Percentiles rank a stretch among this genome's conserved stretches.
These are phyloP conservation scores for Globisporangium lucens DNA, from an alignment of 352 stramenopile genomes.

Conservation along the genomic window DNA sequence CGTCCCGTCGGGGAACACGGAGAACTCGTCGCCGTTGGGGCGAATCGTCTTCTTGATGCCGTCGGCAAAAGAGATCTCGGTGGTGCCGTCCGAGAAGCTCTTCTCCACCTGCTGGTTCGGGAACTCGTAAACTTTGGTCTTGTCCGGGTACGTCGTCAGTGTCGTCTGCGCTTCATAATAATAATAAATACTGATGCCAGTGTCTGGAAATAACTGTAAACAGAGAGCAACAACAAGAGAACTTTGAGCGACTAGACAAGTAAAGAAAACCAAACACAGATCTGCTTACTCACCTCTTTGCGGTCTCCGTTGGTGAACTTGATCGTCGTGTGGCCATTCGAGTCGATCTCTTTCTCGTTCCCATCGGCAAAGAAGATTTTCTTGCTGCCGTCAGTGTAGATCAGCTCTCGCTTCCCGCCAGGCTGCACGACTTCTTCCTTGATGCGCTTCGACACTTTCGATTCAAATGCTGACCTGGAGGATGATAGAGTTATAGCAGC, in stretches of 20 bases:
- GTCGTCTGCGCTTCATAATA: conserved; percentile 92
- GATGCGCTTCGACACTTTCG: conserved; percentile 9
- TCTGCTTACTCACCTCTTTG: conserved; percentile 71
- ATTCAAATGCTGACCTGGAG: background rate
- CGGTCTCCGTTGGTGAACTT: conserved; percentile 95
- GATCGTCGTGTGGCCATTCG: conserved; percentile 86
- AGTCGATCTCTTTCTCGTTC: conserved; percentile 91
- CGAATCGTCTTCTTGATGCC: conserved; percentile 90
- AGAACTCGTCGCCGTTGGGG: conserved; percentile 74
- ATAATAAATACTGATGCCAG: conserved; percentile 92
- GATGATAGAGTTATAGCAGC: background rate
- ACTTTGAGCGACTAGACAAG: background rate
- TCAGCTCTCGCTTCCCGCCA: conserved; percentile 55
- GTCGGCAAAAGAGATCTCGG: conserved; percentile 94
- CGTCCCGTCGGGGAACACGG: conserved; percentile 77
- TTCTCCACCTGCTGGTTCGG: conserved; percentile 94
- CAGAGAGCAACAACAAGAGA: conserved; percentile 1
- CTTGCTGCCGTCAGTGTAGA: conserved; percentile 63
- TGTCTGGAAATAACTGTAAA: conserved; percentile 57
- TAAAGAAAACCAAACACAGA: background rate
- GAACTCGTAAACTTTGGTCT: conserved; percentile 96
- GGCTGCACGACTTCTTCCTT: conserved; percentile 48
- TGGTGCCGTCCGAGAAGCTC: conserved; percentile 89
- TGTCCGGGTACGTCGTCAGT: conserved; percentile 92
- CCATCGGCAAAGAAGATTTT: conserved; percentile 90